These are phyloP conservation scores for Xerocomellus intermedius DNA, from an alignment of 768 basidiomycete species.

Conservation along the genomic window DNA sequence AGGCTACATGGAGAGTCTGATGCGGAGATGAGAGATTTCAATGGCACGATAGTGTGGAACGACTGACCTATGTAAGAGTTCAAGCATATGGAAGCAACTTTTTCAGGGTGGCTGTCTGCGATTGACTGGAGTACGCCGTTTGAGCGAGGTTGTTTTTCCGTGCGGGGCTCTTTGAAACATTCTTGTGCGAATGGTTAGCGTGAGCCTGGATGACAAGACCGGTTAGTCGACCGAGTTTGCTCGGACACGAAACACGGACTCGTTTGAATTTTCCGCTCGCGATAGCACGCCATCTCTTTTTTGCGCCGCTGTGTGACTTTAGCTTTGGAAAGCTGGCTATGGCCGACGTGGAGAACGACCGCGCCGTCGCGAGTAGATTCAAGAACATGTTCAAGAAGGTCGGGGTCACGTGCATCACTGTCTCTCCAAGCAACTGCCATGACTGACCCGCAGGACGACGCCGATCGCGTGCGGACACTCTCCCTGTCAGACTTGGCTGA, in stretches of 20 bases:
- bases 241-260: slow-evolving; percentile 39
- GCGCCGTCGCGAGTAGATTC: slow-evolving; percentile 26
- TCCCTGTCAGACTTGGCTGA: background rate
- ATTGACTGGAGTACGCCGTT: slow-evolving; percentile 61
- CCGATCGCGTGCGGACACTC: slow-evolving; percentile 60
- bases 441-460: slow-evolving; percentile 66
- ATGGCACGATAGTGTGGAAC: background rate
- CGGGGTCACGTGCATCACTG: slow-evolving; percentile 15
- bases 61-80: slow-evolving; percentile 18
- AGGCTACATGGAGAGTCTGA: slow-evolving; percentile 18
- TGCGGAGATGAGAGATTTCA: background rate
- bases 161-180: slow-evolving; percentile 61
- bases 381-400: slow-evolving; percentile 28
- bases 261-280: slow-evolving; percentile 75
- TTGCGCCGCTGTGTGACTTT: slow-evolving; percentile 77
- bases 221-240: background rate
- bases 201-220: slow-evolving; percentile 45
- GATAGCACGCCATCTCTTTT: slow-evolving; percentile 76
- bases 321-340: slow-evolving; percentile 65
- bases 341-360: slow-evolving; percentile 61
- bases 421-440: slow-evolving; percentile 22
- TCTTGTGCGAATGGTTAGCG: slow-evolving; percentile 72
- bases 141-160: slow-evolving; percentile 65
- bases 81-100: slow-evolving; percentile 72
- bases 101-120: slow-evolving; percentile 67